Evolutionary conservation across 768 basidiomycete genomes (phyloP), one percentile per base, ranked within the genome.

Genomic region (Fomitopsis serialis): DNA sequence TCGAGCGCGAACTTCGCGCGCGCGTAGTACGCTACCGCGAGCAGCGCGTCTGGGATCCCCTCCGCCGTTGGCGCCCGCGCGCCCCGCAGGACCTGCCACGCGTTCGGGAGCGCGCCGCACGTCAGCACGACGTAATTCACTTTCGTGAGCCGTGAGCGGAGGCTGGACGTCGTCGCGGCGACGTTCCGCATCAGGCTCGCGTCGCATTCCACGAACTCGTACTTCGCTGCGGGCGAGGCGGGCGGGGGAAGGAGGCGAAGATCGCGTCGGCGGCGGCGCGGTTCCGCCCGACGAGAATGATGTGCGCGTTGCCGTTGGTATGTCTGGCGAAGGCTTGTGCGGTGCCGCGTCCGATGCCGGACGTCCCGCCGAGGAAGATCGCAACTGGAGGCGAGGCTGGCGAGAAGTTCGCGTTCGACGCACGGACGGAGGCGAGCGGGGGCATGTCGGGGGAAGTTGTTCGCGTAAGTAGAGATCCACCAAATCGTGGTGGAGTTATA

Each of bases 181-280:
- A 81, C 74, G 54, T 79, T 78, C 63, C 71, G 69, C 73, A 83
- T 79, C 24, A 75, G 63, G 15, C 73, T 69, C 6, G 70, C 75
- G 42, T 82, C 81, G 68, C 79, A 79, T 51, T 72, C 61, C n/a
- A 81, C 68, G 61, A 81, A 81, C 55, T 79, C 76, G 64, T 74
- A 61, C 63, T 54, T 34, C 42, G 60, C 34, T 43, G 60, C 29
- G 56, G 60, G 50, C 55, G 44, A n/a, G 23, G 50, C 51, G 21
- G 68, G 65, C 54, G 66, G 29, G 77, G 76, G 43, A 81, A 59
- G 23, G 58, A 55, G 44, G 74, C 68, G 51, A 84, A 67, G 55
- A 80, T 73, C n/a, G 62, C 50, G 25, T 79, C 71, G 1, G 78
- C 81, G 5, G 80, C 75, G 17, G 55, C 64, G 45, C 71, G 70